phyloP scores from a whole-genome alignment of 768 basidiomycete genomes.

The Dendrothele bispora region DNA sequence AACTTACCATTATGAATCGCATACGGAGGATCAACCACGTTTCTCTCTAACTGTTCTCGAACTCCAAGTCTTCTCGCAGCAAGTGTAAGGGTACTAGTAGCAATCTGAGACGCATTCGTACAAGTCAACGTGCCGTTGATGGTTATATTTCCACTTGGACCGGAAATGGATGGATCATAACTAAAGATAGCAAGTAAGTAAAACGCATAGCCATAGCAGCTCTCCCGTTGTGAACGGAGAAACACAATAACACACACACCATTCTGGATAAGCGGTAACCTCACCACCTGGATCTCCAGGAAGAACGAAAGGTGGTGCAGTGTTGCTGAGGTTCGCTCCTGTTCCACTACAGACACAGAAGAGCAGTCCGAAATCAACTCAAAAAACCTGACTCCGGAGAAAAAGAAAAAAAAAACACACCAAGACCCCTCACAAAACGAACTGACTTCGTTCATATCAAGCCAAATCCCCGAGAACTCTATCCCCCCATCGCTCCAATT shows the following conservation, averaged over 20 bases:
- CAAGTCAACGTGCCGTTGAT: slow-evolving; percentile 66
- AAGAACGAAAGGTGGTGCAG: slow-evolving; percentile 52
- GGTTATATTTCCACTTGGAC: slow-evolving; percentile 74
- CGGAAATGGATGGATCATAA: slow-evolving; percentile 61
- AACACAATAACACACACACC: slow-evolving; percentile 36
- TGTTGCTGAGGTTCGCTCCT: slow-evolving; percentile 54
- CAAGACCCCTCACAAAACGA: slow-evolving; percentile 66
- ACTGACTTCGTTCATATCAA: slow-evolving; percentile 67
- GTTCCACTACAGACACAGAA: slow-evolving; percentile 46
- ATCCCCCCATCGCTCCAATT: slow-evolving; percentile 57
- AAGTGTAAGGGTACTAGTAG: too few species aligned
- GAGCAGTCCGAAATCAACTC: neutral
- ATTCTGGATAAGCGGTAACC: slow-evolving; percentile 67
- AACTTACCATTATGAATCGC: slow-evolving; percentile 67
- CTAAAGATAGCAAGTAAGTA: slow-evolving; percentile 32
- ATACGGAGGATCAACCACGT: slow-evolving; percentile 64
- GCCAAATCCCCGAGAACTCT: slow-evolving; percentile 67
- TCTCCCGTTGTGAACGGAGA: neutral
- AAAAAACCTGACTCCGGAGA: slow-evolving; percentile 7
- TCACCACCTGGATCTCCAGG: slow-evolving; percentile 56
- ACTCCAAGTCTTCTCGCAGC: slow-evolving; percentile 50
- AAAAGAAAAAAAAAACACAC: slow-evolving; percentile 24
- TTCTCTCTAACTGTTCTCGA: slow-evolving; percentile 42
- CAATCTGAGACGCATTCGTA: slow-evolving; percentile 15
- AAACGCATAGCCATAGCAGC: neutral